Evolutionary conservation across 2,329 filamentous ascomycete species (phyloP).

Genomic region (Eutypella sp.): DNA sequence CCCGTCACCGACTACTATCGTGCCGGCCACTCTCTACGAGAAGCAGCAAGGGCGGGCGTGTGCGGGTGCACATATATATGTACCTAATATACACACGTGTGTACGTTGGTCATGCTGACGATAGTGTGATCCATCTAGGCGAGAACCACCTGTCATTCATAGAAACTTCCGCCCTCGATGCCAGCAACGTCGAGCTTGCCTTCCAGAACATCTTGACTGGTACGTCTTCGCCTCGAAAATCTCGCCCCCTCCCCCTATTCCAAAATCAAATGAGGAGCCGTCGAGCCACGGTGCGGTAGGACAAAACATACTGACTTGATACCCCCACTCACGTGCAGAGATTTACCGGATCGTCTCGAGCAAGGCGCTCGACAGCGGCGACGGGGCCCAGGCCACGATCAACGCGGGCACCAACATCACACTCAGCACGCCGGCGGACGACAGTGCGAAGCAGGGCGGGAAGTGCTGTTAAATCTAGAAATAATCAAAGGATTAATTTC

Average conservation of each 20-base stretch:
- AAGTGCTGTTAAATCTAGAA: conserved; percentile 79
- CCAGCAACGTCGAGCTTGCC: conserved; percentile 97
- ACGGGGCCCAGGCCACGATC: conserved; percentile 73
- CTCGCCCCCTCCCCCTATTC: too few relatives aligned
- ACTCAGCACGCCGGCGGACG: conserved; percentile 78
- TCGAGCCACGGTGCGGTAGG: too few relatives aligned
- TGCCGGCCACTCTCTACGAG: conserved; percentile 1
- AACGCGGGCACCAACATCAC: conserved; percentile 78
- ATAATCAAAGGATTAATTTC: too few relatives aligned
- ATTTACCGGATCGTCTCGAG: conserved; percentile 99
- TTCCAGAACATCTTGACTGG: conserved; percentile 99
- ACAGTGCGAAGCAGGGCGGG: conserved; percentile 68
- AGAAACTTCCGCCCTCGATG: conserved; percentile 96
- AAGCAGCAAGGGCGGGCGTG: neutral
- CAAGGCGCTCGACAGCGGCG: conserved; percentile 91
- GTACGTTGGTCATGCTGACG: conserved; percentile 20
- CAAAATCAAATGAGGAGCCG: too few relatives aligned
- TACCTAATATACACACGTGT: too few relatives aligned
- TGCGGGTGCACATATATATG: neutral
- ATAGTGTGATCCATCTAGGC: conserved; percentile 52
- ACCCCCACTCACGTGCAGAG: conserved; percentile 67
- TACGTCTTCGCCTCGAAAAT: too few relatives aligned
- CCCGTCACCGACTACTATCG: conserved; percentile 14
- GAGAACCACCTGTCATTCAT: conserved; percentile 99
- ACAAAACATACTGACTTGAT: conserved; percentile 7